phyloP scores from a whole-genome alignment of 169 alveolate species.

The Theileria annulata region DNA sequence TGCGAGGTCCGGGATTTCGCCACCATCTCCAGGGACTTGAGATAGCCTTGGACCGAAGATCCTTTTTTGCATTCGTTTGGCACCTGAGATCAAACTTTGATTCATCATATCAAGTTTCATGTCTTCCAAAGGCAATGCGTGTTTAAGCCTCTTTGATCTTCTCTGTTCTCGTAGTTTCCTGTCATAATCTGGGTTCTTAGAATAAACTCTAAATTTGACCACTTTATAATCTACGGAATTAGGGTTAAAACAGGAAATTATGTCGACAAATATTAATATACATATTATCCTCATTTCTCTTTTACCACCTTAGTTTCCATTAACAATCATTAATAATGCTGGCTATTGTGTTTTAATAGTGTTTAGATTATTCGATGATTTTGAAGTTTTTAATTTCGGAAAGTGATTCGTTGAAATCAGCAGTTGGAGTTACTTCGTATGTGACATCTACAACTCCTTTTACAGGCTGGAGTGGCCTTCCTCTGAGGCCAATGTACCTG shows the following conservation, averaged over 20 bases:
- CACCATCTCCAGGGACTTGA: slow-evolving; percentile 63
- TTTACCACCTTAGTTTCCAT: background rate
- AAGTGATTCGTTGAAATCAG: slow-evolving; percentile 16
- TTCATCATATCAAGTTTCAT: background rate
- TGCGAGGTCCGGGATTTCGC: slow-evolving; percentile 28
- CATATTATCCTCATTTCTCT: background rate
- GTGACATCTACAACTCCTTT: slow-evolving; percentile 46
- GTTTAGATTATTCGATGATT: background rate
- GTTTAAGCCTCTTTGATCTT: slow-evolving; percentile 22
- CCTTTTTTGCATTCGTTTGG: background rate
- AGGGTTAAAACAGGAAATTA: background rate
- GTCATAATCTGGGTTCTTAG: slow-evolving; percentile 40
- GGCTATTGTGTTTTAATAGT: background rate
- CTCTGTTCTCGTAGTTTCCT: slow-evolving; percentile 26
- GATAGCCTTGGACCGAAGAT: slow-evolving; percentile 54
- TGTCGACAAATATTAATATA: background rate
- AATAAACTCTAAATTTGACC: background rate
- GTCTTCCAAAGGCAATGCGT: slow-evolving; percentile 19
- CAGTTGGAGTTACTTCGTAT: slow-evolving; percentile 60
- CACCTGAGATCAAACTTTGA: slow-evolving; percentile 1
- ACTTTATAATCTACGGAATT: background rate
- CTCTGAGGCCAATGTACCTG: slow-evolving; percentile 65
- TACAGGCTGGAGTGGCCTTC: slow-evolving; percentile 22
- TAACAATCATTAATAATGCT: background rate
- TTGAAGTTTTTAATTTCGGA: slow-evolving; percentile 27